Base-by-base conservation (phyloP, 345 rosid species). In the Kernera saxatilis region DNA sequence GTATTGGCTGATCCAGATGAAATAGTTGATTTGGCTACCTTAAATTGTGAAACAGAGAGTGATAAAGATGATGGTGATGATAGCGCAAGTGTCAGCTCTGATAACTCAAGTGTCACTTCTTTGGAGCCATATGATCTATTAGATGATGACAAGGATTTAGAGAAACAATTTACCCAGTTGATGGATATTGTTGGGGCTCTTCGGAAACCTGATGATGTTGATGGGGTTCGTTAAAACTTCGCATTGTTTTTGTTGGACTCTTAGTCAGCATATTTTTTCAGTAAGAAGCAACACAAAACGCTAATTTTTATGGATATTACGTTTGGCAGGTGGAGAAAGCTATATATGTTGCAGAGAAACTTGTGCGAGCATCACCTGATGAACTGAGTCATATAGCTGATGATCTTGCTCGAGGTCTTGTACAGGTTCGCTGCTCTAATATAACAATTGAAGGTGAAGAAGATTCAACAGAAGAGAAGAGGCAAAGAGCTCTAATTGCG, bases 381-480 rank as follows among this genome's bases (percentile, higher is more conserved):
- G 98, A 93, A 76, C 87, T 93, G 62, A 82, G 77, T 22, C 90
- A 85, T 56, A 33, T 91, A 69, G 92, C 96, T 36, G 79, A 90
- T 59, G 96, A 93, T 69, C 92, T 93, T 75, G 78, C 76, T 64
- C 88, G 93, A 76, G 80, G 79, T 78, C 93, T 94, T 26, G 75
- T 91, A 26, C 99, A 86, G 74, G 88, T 94, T 78, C 99, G 93
- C 65, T 94, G 97, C 84, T 88, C 87, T 70, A 85, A 94, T 80
- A 70, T 89, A 77, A 80, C 97, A 69, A 81, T 85, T 13, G 97
- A 91, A 79, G 99, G 93, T 21, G 99, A 94, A 82, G 97, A 94
- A 88, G 97, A 91, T 33, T 81, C 97, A 61, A 84, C 95, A 71
- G 99, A 94, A 84, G 97, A 91, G 80, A 94, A 88, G 81, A 85